Percentiles rank a stretch among this genome's conserved stretches.
Conservation (phyloP, 1,284 basidiomycete genomes). For the Athelia psychrophila region DNA sequence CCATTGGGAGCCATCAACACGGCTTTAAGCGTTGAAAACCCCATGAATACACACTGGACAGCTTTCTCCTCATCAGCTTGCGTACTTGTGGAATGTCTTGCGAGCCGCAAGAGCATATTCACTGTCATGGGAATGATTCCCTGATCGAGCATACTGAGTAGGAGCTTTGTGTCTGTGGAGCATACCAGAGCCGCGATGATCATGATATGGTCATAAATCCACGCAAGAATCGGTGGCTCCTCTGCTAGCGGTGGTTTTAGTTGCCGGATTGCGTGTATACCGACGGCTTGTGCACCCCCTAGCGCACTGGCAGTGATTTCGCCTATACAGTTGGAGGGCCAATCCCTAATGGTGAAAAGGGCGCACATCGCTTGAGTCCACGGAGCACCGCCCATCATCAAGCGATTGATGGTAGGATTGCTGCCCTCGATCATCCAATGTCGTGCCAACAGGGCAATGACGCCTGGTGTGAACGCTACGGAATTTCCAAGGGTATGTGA, state of each 20-base stretch:
- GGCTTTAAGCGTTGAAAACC: neutral
- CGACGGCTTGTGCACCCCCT: neutral
- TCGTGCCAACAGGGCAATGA: neutral
- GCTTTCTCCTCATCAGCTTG: no score
- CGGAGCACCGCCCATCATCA: neutral
- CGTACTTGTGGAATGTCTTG: no score
- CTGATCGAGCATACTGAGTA: neutral
- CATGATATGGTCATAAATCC: neutral
- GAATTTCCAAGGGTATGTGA: neutral
- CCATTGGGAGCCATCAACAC: neutral
- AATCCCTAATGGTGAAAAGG: neutral
- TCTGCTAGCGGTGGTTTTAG: neutral
- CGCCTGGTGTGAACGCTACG: neutral
- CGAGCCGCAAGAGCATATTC: no score
- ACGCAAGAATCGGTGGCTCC: neutral
- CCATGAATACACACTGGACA: neutral
- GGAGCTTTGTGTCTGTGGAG: neutral
- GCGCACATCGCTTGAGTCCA: neutral
- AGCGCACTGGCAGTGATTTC: neutral
- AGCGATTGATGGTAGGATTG: neutral
- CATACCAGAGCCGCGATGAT: neutral
- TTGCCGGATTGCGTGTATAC: neutral
- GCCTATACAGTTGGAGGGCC: neutral
- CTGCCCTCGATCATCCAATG: neutral
- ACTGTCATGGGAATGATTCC: neutral